Percentiles rank a stretch among this genome's conserved stretches.
Conservation (phyloP, 345 rosid species). For the Leavenworthia alabamica region DNA sequence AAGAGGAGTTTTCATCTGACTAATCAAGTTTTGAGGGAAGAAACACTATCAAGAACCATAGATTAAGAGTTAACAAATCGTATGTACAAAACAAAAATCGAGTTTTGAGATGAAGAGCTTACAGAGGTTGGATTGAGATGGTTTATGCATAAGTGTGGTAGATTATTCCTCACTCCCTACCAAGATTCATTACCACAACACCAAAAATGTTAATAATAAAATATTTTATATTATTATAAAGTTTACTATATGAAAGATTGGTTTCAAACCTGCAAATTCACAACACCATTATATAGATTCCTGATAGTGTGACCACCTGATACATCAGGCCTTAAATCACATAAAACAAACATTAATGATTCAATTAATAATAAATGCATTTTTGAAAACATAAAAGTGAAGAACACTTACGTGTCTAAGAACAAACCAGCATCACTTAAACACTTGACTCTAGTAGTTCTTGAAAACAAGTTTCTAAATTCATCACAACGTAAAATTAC, state of each 20-base stretch:
- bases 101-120: conserved; percentile 11
- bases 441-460: conserved; percentile 69
- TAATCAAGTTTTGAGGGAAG: conserved; percentile 88
- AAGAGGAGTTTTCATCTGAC: conserved; percentile 61
- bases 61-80: not conserved
- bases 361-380: not conserved
- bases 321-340: conserved; percentile 56
- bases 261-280: conserved; percentile 61
- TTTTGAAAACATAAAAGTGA: not conserved
- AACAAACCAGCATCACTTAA: conserved; percentile 95
- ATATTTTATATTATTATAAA: not conserved
- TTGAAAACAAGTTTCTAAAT: conserved; percentile 61
- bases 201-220: not conserved
- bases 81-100: not conserved
- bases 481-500: conserved; percentile 80
- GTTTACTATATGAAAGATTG: not conserved
- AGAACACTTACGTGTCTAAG: conserved; percentile 64
- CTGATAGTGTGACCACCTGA: conserved; percentile 82
- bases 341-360: conserved; percentile 3
- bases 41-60: conserved; percentile 54
- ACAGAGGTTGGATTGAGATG: conserved; percentile 86
- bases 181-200: conserved; percentile 13
- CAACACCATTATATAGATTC: conserved; percentile 61
- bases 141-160: conserved; percentile 63
- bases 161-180: conserved; percentile 53